A percentile compares a stretch with the other conserved stretches of the same genome.
These are phyloP conservation scores for Ogataea pignaliae DNA, from an alignment of 805 yeast genomes.

Conservation along the genomic window DNA sequence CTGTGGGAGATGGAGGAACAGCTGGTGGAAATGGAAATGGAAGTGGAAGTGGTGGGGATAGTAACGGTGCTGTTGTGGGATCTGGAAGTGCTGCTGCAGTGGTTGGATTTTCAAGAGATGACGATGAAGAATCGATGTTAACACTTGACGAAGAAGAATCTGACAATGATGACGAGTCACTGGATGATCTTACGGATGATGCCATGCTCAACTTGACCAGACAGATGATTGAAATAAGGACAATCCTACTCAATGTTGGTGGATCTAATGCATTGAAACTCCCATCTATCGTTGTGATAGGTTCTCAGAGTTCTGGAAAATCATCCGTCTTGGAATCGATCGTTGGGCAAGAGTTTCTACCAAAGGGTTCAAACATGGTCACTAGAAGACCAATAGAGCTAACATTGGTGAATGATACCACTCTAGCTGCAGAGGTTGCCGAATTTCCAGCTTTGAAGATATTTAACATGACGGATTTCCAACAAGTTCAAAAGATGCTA, in stretches of 20 bases:
- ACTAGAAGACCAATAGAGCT: constrained; percentile 96
- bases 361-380: constrained; percentile 97
- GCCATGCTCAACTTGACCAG: constrained; percentile 87
- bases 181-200: constrained; percentile 48
- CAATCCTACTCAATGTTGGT: constrained; percentile 70
- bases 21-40: constrained; percentile 30
- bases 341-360: constrained; percentile 96
- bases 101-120: constrained; percentile 31
- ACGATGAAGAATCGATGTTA: constrained; percentile 24
- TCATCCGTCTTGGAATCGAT: constrained; percentile 93
- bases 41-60: constrained; percentile 27
- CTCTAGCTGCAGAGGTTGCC: constrained; percentile 73
- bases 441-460: constrained; percentile 89
- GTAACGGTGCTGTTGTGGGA: constrained; percentile 36
- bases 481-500: constrained; percentile 82
- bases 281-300: constrained; percentile 95
- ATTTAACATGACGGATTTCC: constrained; percentile 79
- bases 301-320: constrained; percentile 96
- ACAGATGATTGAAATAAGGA: constrained; percentile 95
- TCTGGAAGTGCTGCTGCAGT: constrained; percentile 58
- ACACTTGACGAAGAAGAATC: constrained; percentile 47
- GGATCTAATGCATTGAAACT: constrained; percentile 68
- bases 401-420: constrained; percentile 85
- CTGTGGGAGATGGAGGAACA: constrained; percentile 27
- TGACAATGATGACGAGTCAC: constrained; percentile 33